Percentiles rank a stretch among this genome's conserved stretches.
These are phyloP conservation scores for Urtica urens DNA, from an alignment of 306 rosid genomes.

Conservation along the genomic window DNA sequence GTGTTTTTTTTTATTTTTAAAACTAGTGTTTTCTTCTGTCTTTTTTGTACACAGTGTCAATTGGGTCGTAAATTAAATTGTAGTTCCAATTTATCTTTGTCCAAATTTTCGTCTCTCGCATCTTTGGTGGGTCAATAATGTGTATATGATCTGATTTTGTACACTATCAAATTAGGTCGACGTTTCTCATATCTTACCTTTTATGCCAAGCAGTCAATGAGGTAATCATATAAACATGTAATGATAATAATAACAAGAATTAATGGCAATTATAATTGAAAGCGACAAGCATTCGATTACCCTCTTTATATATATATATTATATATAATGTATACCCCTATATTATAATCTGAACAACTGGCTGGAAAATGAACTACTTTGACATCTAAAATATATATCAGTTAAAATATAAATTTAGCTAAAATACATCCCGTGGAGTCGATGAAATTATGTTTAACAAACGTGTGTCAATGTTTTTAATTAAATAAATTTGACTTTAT, in stretches of 20 bases:
- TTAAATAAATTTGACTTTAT: no score
- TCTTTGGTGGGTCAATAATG: no score
- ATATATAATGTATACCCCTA: background rate
- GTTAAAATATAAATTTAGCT: background rate
- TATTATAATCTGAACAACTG: background rate
- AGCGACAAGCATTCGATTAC: constrained; percentile 9
- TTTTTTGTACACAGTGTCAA: no score
- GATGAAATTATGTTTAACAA: no score
- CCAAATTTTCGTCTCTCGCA: no score
- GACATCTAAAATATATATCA: background rate
- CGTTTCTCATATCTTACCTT: background rate
- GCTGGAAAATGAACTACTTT: background rate
- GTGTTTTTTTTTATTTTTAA: no score
- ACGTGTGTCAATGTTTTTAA: no score
- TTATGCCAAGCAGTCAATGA: constrained; percentile 9
- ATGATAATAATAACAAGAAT: background rate
- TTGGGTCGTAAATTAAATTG: no score
- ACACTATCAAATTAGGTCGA: background rate
- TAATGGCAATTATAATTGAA: constrained; percentile 7
- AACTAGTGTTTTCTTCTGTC: no score
- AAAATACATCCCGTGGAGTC: background rate
- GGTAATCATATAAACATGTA: constrained; percentile 10
- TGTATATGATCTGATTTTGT: constrained; percentile 7
- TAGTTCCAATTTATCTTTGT: no score
- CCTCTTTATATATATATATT: no score